Evolutionary conservation across 2,329 filamentous ascomycete genomes (phyloP).

Genomic region (Pestalotiopsis sp.): DNA sequence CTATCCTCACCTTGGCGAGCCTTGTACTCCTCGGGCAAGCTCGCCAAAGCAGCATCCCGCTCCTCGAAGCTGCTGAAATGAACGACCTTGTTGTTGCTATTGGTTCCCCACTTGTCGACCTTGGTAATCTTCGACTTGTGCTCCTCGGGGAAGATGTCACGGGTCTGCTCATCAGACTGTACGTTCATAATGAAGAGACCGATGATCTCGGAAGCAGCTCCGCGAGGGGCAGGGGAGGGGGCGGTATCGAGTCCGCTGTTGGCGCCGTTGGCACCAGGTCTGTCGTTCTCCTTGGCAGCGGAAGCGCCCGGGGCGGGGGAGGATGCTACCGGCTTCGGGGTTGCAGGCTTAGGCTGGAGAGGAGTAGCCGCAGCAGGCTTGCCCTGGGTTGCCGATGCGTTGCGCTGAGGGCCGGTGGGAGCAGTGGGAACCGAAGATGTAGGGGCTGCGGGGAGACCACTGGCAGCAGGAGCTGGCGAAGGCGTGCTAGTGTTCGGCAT

Average conservation of each 20-base stretch:
- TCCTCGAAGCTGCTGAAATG: slow-evolving; percentile 82
- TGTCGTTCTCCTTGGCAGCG: slow-evolving; percentile 58
- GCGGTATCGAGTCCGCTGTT: slow-evolving; percentile 54
- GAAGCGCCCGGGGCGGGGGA: slow-evolving; percentile 38
- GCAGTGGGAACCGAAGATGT: slow-evolving; percentile 28
- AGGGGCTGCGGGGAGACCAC: slow-evolving; percentile 32
- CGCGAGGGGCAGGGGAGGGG: slow-evolving; percentile 62
- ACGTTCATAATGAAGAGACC: slow-evolving; percentile 91
- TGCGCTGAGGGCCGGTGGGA: slow-evolving; percentile 38
- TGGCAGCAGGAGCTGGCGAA: slow-evolving; percentile 37
- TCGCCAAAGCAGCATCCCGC: slow-evolving; percentile 77
- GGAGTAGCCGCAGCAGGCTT: slow-evolving; percentile 50
- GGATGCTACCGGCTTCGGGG: slow-evolving; percentile 45
- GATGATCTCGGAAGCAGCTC: slow-evolving; percentile 66
- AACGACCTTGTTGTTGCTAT: slow-evolving; percentile 73
- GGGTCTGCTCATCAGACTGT: slow-evolving; percentile 79
- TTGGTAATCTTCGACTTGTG: slow-evolving; percentile 80
- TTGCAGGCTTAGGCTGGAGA: slow-evolving; percentile 48
- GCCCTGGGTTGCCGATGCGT: slow-evolving; percentile 33
- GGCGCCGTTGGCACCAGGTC: slow-evolving; percentile 57
- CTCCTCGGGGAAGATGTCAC: slow-evolving; percentile 80
- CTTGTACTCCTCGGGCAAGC: slow-evolving; percentile 76
- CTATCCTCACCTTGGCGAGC: slow-evolving; percentile 72
- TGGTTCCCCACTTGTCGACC: slow-evolving; percentile 77
- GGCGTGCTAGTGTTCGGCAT: slow-evolving; percentile 38